Conservation (phyloP, 306 rosid genomes). For the Betula pendula region DNA sequence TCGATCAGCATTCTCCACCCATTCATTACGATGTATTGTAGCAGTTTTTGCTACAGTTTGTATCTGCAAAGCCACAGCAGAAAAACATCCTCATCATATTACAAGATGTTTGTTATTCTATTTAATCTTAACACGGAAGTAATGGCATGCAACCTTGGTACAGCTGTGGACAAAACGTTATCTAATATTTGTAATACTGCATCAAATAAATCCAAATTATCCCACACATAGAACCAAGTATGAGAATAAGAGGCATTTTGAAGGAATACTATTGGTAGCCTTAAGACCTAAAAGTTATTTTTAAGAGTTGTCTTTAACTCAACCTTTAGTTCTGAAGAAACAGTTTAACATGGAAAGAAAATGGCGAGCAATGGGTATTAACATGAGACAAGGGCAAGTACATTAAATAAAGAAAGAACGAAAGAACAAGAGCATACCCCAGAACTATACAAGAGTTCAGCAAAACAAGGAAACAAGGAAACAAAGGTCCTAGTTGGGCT, state of each 20-base stretch:
- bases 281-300: not conserved
- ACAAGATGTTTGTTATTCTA: not conserved
- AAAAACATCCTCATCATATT: conserved; percentile 25
- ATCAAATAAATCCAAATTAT: not conserved
- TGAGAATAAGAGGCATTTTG: not conserved
- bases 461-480: too few relatives aligned
- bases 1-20: conserved; percentile 99
- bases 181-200: not conserved
- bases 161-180: not conserved
- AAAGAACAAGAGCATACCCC: too few relatives aligned
- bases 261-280: not conserved
- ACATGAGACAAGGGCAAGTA: not conserved
- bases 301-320: not conserved
- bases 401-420: too few relatives aligned
- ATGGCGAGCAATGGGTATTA: not conserved
- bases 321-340: not conserved
- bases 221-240: not conserved
- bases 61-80: conserved; percentile 51
- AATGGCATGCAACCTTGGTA: not conserved
- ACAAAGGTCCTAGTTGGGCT: too few relatives aligned
- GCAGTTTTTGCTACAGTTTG: conserved; percentile 69
- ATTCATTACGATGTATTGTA: conserved; percentile 89
- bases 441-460: too few relatives aligned
- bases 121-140: not conserved
- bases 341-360: too few relatives aligned